A percentile compares a stretch with the other conserved stretches of the same genome.
Conservation (phyloP, 257 asterid species). For the Forsythia viridissima region DNA sequence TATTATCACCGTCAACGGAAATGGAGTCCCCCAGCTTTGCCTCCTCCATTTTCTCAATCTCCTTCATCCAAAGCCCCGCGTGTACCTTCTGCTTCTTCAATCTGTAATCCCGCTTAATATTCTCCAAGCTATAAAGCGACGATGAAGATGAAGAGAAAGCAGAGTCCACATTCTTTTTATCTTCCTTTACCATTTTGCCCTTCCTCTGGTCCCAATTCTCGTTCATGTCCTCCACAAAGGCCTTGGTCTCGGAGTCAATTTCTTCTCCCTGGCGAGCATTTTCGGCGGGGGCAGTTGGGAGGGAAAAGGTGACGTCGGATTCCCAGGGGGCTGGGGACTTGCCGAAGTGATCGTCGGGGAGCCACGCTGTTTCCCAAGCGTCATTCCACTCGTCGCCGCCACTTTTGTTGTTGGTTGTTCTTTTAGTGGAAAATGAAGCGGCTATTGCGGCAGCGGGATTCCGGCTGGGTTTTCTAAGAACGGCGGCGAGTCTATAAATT, state of each 20-base stretch:
- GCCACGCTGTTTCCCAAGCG: constrained; percentile 96
- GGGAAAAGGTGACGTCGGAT: constrained; percentile 70
- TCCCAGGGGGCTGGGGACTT: constrained; percentile 77
- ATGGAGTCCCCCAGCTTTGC: constrained; percentile 64
- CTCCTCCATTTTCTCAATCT: constrained; percentile 91
- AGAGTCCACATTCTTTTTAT: constrained; percentile 18
- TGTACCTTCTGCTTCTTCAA: constrained; percentile 85
- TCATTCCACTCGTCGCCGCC: constrained; percentile 88
- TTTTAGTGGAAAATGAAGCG: constrained; percentile 39
- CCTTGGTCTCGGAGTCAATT: constrained; percentile 72
- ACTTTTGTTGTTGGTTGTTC: constrained; percentile 20
- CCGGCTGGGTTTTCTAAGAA: constrained; percentile 30
- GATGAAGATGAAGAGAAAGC: constrained; percentile 18
- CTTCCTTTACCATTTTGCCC: constrained; percentile 52
- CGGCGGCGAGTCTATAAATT: constrained; percentile 33
- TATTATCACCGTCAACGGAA: constrained; percentile 49
- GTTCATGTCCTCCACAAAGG: constrained; percentile 92
- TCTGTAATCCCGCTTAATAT: constrained; percentile 78
- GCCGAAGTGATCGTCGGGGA: constrained; percentile 69
- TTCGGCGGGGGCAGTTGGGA: constrained; percentile 31
- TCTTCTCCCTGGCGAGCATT: constrained; percentile 27
- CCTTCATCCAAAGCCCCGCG: constrained; percentile 89
- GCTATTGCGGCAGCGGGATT: constrained; percentile 27
- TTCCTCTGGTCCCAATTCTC: constrained; percentile 95
- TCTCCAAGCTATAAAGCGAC: constrained; percentile 68